Percentiles rank a stretch among this genome's conserved stretches.
Evolutionary conservation across 345 rosid genomes (phyloP).

Genomic region (Turnera subulata): DNA sequence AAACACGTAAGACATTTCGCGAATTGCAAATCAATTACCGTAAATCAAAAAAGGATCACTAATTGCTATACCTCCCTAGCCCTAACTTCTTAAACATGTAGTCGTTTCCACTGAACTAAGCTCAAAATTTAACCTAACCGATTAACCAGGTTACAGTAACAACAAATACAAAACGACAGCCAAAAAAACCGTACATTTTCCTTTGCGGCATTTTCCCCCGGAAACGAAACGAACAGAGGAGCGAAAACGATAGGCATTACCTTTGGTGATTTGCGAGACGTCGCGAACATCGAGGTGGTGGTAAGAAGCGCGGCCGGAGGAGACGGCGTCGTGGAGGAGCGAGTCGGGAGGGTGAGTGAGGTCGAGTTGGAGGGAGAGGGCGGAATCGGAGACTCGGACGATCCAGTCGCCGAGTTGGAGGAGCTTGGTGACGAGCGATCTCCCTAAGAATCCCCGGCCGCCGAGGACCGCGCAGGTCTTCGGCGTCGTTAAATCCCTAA

Average conservation of each 20-base stretch:
- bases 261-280: slow-evolving; percentile 46
- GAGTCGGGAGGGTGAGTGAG: slow-evolving; percentile 42
- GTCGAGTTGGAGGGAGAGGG: slow-evolving; percentile 44
- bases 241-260: slow-evolving; percentile 19
- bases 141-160: too few species aligned
- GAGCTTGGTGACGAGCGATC: slow-evolving; percentile 65
- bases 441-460: slow-evolving; percentile 78
- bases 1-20: background rate
- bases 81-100: too few species aligned
- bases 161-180: too few species aligned
- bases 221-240: background rate
- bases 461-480: slow-evolving; percentile 73
- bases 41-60: too few species aligned
- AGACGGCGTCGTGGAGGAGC: slow-evolving; percentile 50
- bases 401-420: slow-evolving; percentile 64
- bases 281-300: slow-evolving; percentile 65
- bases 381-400: slow-evolving; percentile 79
- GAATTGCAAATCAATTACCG: too few species aligned
- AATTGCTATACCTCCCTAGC: too few species aligned
- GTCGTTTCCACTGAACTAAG: too few species aligned
- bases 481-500: slow-evolving; percentile 31
- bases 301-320: slow-evolving; percentile 66
- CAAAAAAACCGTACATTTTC: too few species aligned
- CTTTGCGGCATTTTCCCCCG: slow-evolving; percentile 1
- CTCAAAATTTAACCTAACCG: too few species aligned